Percentiles rank a stretch among this genome's conserved stretches.
Conservation (phyloP, 2,329 filamentous ascomycete species). For the Claviceps sorghi region DNA sequence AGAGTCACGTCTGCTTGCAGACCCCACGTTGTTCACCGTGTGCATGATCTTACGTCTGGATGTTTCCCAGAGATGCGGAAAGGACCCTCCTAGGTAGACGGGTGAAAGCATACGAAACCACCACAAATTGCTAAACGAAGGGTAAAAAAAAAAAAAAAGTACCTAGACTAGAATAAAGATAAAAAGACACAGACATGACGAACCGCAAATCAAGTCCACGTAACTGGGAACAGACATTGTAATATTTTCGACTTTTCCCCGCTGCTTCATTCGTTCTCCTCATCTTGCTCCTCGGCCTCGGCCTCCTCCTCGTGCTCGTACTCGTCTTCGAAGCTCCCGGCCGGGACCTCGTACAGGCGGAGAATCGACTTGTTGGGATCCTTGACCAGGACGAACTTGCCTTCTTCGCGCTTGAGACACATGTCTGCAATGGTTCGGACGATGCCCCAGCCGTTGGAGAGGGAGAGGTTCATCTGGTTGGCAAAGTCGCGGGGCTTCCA, state of each 20-base stretch:
- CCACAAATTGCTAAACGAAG: not conserved
- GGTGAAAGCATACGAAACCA: not conserved
- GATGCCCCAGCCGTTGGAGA: conserved; percentile 97
- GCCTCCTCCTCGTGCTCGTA: conserved; percentile 51
- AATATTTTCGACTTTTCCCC: not conserved
- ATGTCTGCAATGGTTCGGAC: conserved; percentile 97
- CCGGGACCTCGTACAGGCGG: conserved; percentile 80
- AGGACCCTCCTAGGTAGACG: too few species aligned
- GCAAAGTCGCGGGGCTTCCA: conserved; percentile 98
- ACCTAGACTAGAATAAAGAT: not conserved
- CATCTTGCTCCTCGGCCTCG: conserved; percentile 31
- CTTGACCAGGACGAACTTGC: conserved; percentile 70
- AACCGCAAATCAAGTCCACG: not conserved
- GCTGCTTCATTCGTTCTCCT: conserved; percentile 10
- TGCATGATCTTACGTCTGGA: too few species aligned
- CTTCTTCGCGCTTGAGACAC: conserved; percentile 62
- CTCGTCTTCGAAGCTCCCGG: conserved; percentile 80
- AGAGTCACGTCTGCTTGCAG: too few species aligned
- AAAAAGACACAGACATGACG: not conserved
- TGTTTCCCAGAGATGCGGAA: too few species aligned
- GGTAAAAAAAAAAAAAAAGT: not conserved
- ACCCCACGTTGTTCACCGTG: too few species aligned
- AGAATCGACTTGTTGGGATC: conserved; percentile 96
- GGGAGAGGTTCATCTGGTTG: conserved; percentile 91
- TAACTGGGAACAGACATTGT: not conserved